Evolutionary conservation across 75 land plant species (phyloP).

Genomic region (Pinus tabuliformis): DNA sequence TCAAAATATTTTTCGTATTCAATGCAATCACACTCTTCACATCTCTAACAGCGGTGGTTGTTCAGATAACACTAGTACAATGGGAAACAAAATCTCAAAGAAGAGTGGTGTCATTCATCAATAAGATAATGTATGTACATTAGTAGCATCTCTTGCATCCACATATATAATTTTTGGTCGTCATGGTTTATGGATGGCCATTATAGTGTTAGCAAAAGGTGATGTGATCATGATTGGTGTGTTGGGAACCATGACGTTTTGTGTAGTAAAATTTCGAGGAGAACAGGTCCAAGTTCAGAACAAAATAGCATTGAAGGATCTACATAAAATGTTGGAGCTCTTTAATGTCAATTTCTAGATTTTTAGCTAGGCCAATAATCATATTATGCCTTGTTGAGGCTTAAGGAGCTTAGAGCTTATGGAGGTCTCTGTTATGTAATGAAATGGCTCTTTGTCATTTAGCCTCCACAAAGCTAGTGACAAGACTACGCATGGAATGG

Average conservation of each 20-base stretch:
- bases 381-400: no score
- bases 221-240: slow-evolving; percentile 63
- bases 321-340: no score
- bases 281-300: no score
- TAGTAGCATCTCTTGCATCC: slow-evolving; percentile 66
- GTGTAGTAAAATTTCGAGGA: slow-evolving; percentile 60
- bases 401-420: no score
- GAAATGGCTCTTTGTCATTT: no score
- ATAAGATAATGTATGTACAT: slow-evolving; percentile 79
- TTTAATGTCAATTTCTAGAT: no score
- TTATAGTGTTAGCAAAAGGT: slow-evolving; percentile 53
- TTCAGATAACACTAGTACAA: slow-evolving; percentile 59
- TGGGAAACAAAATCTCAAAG: slow-evolving; percentile 70
- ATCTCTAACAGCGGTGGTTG: slow-evolving; percentile 70
- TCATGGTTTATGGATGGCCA: slow-evolving; percentile 46
- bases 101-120: slow-evolving; percentile 56
- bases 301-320: no score
- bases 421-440: no score
- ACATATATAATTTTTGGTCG: slow-evolving; percentile 68
- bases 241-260: slow-evolving; percentile 73
- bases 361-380: no score
- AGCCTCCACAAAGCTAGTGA: no score
- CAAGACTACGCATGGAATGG: no score
- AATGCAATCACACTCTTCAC: slow-evolving; percentile 72
- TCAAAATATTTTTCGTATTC: slow-evolving; percentile 67